phyloP scores from a whole-genome alignment of 2,329 filamentous ascomycete genomes.

The Cladobotryum protrusum region DNA sequence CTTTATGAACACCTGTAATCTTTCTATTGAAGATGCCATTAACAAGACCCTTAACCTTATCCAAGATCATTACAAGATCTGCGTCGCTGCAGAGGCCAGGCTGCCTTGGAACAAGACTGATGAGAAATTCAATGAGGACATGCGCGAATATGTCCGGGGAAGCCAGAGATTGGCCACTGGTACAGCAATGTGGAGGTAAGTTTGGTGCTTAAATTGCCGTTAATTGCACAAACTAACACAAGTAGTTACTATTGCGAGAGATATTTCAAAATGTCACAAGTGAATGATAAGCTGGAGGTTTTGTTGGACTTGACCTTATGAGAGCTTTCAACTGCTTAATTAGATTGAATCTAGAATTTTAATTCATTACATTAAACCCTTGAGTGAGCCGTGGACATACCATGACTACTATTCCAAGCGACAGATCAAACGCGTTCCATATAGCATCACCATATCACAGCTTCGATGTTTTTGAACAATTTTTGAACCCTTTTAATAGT shows the following conservation, averaged over 20 bases:
- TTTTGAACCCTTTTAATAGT: too few species aligned
- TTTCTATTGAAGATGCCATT: not conserved
- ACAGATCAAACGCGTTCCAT: too few species aligned
- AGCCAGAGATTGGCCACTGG: constrained; percentile 2
- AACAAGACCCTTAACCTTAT: not conserved
- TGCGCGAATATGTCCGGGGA: constrained; percentile 3
- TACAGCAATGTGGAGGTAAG: constrained; percentile 3
- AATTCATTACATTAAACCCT: too few species aligned
- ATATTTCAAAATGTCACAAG: constrained; percentile 5
- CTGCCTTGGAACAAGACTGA: constrained; percentile 7
- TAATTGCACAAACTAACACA: not conserved
- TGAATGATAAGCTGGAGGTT: constrained; percentile 14
- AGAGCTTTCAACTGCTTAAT: too few species aligned
- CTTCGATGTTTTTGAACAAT: too few species aligned
- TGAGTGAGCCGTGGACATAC: too few species aligned
- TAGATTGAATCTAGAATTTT: too few species aligned
- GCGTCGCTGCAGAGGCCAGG: not conserved
- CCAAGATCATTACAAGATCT: constrained; percentile 1
- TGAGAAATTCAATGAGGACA: not conserved
- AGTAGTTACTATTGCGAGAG: constrained; percentile 8
- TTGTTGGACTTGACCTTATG: constrained; percentile 6
- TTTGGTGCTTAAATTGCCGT: not conserved
- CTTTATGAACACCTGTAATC: not conserved
- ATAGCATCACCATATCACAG: too few species aligned
- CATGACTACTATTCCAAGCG: too few species aligned